Conservation (phyloP, 2,329 filamentous ascomycete species). For the Calonectria multiphialidica region DNA sequence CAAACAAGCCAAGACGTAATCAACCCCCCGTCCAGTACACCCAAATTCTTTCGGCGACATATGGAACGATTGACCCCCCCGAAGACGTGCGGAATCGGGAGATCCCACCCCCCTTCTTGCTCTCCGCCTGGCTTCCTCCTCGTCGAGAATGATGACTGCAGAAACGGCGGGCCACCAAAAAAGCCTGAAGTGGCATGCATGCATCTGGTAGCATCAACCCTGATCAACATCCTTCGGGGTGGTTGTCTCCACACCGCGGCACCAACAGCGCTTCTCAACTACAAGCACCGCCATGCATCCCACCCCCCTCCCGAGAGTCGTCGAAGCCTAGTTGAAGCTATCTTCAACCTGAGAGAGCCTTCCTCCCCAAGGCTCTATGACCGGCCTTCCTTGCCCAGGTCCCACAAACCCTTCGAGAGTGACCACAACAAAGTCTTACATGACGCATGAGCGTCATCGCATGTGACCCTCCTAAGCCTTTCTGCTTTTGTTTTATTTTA, state of each 20-base stretch:
- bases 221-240: conserved; percentile 8
- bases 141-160: conserved; percentile 25
- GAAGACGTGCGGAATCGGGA: conserved; percentile 20
- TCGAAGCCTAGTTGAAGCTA: neutral
- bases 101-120: conserved; percentile 17
- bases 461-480: conserved; percentile 7
- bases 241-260: neutral
- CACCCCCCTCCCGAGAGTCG: neutral
- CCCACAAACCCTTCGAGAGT: conserved; percentile 4
- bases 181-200: conserved; percentile 21
- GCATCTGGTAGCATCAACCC: conserved; percentile 18
- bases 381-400: neutral
- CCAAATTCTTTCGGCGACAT: conserved; percentile 12
- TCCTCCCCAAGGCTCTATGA: neutral
- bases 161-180: neutral
- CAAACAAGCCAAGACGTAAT: neutral
- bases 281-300: neutral
- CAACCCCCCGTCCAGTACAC: neutral
- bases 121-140: neutral
- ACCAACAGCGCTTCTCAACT: neutral
- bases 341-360: neutral
- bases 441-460: conserved; percentile 10
- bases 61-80: neutral
- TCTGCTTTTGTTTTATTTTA: neutral
- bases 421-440: conserved; percentile 11